Base-by-base conservation (phyloP, 2,329 filamentous ascomycete genomes). In the Neodidymelliopsis sp. region DNA sequence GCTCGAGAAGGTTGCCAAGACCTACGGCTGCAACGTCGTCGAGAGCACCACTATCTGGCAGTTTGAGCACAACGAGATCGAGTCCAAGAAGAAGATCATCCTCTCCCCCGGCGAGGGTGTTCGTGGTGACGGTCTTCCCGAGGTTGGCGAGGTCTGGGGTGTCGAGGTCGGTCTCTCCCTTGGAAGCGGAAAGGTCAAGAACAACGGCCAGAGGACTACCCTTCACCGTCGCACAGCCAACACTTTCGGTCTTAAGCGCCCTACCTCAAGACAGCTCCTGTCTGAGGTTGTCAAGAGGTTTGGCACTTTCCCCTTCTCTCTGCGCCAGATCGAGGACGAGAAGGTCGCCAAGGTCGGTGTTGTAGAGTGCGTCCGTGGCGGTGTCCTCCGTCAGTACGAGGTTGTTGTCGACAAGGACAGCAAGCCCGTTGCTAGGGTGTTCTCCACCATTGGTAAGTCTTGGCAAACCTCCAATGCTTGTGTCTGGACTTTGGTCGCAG, bases 1-100 rank as follows among this genome's bases (percentile, higher is more conserved):
- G 57, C 80, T 99, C 39, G 91, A 97, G 77, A 97, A 94, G 83
- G 84, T 97, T 34, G 89, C 87, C 71, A 91, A 95, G 79, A 82
- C 84, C 64, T 99, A 95, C 76, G 92, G 90, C 54, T 92, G 89
- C 82, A 95, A 87, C 74, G 79, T 97, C 19, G 91, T 99, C 47
- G 94, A 99, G 84, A 96, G 92, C 82, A 99, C 94, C 57, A 99
- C 94, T 31, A 96, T 90, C 70, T 99, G 94, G 92, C 78, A 91
- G 53, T 97, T 99, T 73, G 91, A 91, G 71, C 89, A 90, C 74
- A 96, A 97, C 77, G 94, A 99, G 77, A 97, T 99, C 59, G 94
- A 99, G 80, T 89, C 90, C 67, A 86, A 88, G 81, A 97, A 97
- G 87, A 97, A 97, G 85, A 96, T 99, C 70, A 94, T 99, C 61